Evolutionary conservation across 208 protist genomes (phyloP), one percentile per base, ranked within the genome.

Genomic region (Acanthamoeba sp.): DNA sequence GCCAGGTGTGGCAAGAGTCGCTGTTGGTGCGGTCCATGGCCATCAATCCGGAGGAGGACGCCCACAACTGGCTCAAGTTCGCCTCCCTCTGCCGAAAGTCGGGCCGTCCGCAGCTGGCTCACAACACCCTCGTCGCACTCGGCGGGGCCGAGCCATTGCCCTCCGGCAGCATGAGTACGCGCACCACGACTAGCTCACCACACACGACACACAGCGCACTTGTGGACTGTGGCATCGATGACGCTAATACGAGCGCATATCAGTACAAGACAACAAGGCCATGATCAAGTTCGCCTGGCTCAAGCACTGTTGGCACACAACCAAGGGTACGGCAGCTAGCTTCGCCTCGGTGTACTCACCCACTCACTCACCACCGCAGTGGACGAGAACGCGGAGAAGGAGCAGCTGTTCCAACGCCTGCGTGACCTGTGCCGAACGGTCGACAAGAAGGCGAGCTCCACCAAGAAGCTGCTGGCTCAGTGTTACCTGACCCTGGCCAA

Each of bases 41-140:
- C 18, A 95, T 99, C 18, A 94, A 96, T 3, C 98, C 98, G 0
- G 93, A 97, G n/a, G 96, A 99, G 82, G 98, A 99, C 78, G 94
- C 98, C 27, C 97, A 99, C 52, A 98, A 98, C 96, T 99, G 99
- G 98, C 96, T 99, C 34, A 99, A 99, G 93, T 99, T 99, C 96
- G 98, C 98, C 20, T 96, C 97, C 40, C 96, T 99, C 34, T 99
- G 98, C 73, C 97, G 98, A 84, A 97, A 98, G 94, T 97, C 98
- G 93, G 97, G 98, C 0, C 97, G 97, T 24, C 96, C 98, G 69
- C 94, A 95, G 48, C 97, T 98, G 48, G 97, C 98, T 36, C 97
- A 96, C 69, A 98, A 99, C 91, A 97, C 99, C 6, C 96, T 99
- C 29, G 96, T 96, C 36, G 76, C 62, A 38, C 71, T 97, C 78